A percentile compares a stretch with the other conserved stretches of the same genome.
Evolutionary conservation across 1,284 basidiomycete species (phyloP).

Genomic region (Ustilago esculenta): DNA sequence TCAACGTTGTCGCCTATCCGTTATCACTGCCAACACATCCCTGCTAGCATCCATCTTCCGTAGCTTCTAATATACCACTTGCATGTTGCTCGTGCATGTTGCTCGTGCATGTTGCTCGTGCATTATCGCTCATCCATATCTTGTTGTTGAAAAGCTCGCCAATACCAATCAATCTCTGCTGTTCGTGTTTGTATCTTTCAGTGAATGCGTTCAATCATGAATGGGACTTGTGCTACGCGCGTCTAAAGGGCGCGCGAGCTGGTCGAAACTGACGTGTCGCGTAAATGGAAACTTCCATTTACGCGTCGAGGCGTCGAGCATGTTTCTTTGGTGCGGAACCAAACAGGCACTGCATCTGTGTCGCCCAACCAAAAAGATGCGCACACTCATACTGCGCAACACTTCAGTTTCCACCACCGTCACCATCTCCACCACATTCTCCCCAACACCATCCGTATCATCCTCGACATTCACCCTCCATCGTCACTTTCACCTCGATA

Average conservation of each 20-base stretch:
- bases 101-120: neutral
- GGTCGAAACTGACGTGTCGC: slow-evolving; percentile 22
- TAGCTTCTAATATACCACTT: neutral
- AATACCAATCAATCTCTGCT: too few relatives aligned
- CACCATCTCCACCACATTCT: neutral
- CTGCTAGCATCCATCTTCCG: neutral
- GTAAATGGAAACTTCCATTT: slow-evolving; percentile 31
- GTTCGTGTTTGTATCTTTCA: too few relatives aligned
- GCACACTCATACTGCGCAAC: slow-evolving; percentile 1
- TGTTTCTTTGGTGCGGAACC: slow-evolving; percentile 9
- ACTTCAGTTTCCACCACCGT: slow-evolving; percentile 3
- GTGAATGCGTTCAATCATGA: too few relatives aligned
- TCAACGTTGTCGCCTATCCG: too few relatives aligned
- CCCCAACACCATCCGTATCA: neutral
- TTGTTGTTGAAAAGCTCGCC: too few relatives aligned
- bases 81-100: neutral
- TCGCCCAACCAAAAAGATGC: neutral
- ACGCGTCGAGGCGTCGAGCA: slow-evolving; percentile 42
- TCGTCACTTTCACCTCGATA: neutral
- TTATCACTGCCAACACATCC: too few relatives aligned
- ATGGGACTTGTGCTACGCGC: too few relatives aligned
- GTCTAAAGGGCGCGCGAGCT: neutral
- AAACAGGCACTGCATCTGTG: slow-evolving; percentile 26
- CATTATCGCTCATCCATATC: too few relatives aligned
- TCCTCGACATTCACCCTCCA: too few relatives aligned